phyloP scores from a whole-genome alignment of 2,329 filamentous ascomycete species.

The Epichloe amarillans region DNA sequence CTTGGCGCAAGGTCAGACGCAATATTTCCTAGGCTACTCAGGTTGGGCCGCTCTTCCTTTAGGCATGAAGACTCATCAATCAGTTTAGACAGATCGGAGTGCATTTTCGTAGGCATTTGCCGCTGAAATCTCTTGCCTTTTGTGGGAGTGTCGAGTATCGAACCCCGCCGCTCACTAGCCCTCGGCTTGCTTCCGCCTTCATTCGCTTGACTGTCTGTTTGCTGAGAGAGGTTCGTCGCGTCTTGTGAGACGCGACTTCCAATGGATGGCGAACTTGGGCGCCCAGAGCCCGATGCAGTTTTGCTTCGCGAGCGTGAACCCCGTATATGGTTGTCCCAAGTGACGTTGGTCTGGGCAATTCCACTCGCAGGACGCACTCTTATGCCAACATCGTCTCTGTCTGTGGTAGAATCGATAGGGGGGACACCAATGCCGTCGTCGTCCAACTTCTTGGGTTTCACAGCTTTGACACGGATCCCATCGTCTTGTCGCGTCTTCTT shows the following conservation, averaged over 20 bases:
- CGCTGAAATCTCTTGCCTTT: conserved; percentile 18
- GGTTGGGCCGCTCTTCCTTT: conserved; percentile 16
- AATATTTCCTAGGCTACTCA: conserved; percentile 14
- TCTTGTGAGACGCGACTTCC: conserved; percentile 16
- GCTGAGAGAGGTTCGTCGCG: conserved; percentile 11
- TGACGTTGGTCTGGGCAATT: conserved; percentile 12
- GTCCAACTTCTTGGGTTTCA: conserved; percentile 5
- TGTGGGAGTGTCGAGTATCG: conserved; percentile 26
- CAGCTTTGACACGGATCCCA: conserved; percentile 15
- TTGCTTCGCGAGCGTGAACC: conserved; percentile 15
- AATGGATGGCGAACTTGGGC: conserved; percentile 11
- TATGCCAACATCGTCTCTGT: conserved; percentile 17
- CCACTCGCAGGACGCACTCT: conserved; percentile 16
- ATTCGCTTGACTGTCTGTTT: conserved; percentile 4
- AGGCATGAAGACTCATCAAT: conserved; percentile 17
- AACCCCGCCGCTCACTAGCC: conserved; percentile 23
- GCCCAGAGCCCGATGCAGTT: conserved; percentile 14
- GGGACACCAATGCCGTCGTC: conserved; percentile 32
- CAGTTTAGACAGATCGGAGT: conserved; percentile 9
- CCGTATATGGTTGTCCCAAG: conserved; percentile 6
- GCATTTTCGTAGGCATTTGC: conserved; percentile 15
- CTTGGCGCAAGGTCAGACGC: conserved; percentile 23
- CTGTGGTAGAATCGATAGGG: conserved; percentile 12
- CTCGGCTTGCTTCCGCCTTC: conserved; percentile 14
- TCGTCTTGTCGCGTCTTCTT: conserved; percentile 11